Percentiles rank a stretch among this genome's conserved stretches.
Conservation (phyloP, 2,329 filamentous ascomycete species). For the Microsporum canis region DNA sequence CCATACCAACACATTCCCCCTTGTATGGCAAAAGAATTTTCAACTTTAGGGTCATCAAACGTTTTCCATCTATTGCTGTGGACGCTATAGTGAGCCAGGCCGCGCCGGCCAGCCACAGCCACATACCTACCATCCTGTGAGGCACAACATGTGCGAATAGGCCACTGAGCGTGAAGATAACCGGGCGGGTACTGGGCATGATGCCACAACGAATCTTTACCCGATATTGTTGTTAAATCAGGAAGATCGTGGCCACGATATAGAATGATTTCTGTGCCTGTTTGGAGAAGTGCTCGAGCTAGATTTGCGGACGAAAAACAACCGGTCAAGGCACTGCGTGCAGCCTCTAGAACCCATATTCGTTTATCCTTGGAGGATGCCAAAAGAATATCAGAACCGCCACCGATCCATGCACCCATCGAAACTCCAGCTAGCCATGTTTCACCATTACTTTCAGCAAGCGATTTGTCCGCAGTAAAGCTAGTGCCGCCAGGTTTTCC, state of each 20-base stretch:
- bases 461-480: conserved; percentile 57
- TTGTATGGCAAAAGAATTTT: conserved; percentile 83
- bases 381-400: conserved; percentile 75
- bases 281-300: conserved; percentile 78
- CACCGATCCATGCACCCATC: conserved; percentile 74
- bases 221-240: conserved; percentile 81
- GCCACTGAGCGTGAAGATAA: conserved; percentile 89
- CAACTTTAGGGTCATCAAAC: conserved; percentile 66
- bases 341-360: conserved; percentile 82
- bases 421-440: conserved; percentile 71
- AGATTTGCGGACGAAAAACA: conserved; percentile 89
- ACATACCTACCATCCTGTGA: conserved; percentile 90
- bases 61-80: conserved; percentile 93
- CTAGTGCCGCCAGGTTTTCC: conserved; percentile 79
- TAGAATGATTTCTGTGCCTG: conserved; percentile 75
- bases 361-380: conserved; percentile 60
- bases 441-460: conserved; percentile 60
- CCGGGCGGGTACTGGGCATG: conserved; percentile 71
- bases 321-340: conserved; percentile 80
- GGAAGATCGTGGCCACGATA: conserved; percentile 89
- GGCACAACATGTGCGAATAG: conserved; percentile 73
- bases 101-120: conserved; percentile 85
- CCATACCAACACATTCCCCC: conserved; percentile 99
- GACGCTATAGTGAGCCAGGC: conserved; percentile 89
- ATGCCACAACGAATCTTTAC: conserved; percentile 91